phyloP scores from a whole-genome alignment of 306 rosid genomes.

The Quillaja saponaria region DNA sequence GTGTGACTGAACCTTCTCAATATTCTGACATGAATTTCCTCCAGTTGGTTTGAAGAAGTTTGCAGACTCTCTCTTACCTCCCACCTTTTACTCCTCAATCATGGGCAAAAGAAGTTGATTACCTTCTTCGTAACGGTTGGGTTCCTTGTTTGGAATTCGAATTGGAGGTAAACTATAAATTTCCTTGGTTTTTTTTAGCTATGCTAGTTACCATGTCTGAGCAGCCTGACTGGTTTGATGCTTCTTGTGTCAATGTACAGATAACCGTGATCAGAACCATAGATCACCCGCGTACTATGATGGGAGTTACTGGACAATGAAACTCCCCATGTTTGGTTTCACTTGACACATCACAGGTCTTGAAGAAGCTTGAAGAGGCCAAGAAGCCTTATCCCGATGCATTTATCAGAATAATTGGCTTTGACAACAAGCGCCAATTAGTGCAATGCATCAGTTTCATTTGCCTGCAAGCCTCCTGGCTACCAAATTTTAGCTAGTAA shows the following conservation, averaged over 20 bases:
- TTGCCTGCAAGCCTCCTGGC: constrained; percentile 43
- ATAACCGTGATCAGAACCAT: constrained; percentile 47
- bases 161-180: constrained; percentile 8
- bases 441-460: constrained; percentile 56
- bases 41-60: constrained; percentile 44
- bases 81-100: not conserved
- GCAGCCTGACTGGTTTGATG: not conserved
- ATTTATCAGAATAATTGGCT: constrained; percentile 47
- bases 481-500: not conserved
- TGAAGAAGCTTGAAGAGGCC: constrained; percentile 34
- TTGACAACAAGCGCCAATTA: constrained; percentile 59
- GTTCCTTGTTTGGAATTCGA: constrained; percentile 54
- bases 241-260: constrained; percentile 3
- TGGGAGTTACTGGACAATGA: constrained; percentile 65
- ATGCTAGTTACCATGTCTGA: not conserved
- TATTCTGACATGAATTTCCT: constrained; percentile 11
- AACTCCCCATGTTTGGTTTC: constrained; percentile 56
- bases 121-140: constrained; percentile 41
- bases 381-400: constrained; percentile 40
- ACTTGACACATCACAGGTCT: constrained; percentile 41
- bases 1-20: not conserved
- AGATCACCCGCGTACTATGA: constrained; percentile 54
- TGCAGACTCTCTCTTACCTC: constrained; percentile 61
- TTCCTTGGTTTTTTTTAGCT: not conserved
- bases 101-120: constrained; percentile 37